Conservation (phyloP, 371 early-diverging fungal species). For the Rhizopus delemar region DNA sequence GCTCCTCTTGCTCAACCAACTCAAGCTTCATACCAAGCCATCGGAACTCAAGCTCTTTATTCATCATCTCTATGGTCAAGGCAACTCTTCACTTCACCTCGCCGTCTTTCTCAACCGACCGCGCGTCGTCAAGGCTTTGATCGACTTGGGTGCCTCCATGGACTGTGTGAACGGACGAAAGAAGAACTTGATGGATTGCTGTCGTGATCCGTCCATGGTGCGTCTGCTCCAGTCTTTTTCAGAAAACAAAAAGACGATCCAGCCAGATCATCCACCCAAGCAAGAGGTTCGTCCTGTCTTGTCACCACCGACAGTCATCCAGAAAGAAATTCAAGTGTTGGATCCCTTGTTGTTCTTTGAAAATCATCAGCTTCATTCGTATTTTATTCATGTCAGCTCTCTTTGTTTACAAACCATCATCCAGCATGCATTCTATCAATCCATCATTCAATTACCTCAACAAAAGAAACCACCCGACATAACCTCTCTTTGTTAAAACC, state of each 20-base stretch:
- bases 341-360: background rate
- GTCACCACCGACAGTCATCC: background rate
- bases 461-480: constrained; percentile 28
- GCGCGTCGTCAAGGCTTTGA: constrained; percentile 58
- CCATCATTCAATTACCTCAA: constrained; percentile 3
- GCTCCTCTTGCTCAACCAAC: constrained; percentile 12
- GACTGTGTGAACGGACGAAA: constrained; percentile 59
- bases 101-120: constrained; percentile 73
- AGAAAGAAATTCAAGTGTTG: background rate
- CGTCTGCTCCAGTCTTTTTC: background rate
- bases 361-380: background rate
- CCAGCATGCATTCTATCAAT: background rate
- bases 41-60: constrained; percentile 45
- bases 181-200: constrained; percentile 68
- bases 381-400: background rate
- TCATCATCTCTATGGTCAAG: constrained; percentile 68
- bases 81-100: constrained; percentile 71
- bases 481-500: background rate
- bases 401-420: background rate
- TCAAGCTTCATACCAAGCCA: constrained; percentile 11
- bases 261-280: background rate
- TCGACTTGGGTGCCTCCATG: constrained; percentile 62
- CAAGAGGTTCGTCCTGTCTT: background rate
- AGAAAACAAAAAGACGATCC: background rate
- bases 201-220: constrained; percentile 46